Conservation (phyloP, 495 filamentous ascomycete genomes). For the Lophiotrema nucula region DNA sequence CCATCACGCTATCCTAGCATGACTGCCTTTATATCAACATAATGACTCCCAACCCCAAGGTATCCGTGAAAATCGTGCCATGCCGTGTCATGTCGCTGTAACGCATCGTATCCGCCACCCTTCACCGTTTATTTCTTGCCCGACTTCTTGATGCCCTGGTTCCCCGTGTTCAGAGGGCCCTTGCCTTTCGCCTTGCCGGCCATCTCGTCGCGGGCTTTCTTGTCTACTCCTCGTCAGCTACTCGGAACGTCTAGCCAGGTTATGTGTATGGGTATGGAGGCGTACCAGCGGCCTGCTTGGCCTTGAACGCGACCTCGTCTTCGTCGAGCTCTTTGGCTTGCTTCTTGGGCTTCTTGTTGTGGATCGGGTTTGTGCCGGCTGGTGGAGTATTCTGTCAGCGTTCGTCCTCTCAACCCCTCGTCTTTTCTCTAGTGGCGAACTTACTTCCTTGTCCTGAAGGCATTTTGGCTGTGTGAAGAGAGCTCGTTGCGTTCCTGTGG, state of each 20-base stretch:
- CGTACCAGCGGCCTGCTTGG: constrained; percentile 41
- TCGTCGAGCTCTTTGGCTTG: constrained; percentile 37
- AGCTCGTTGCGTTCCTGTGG: too few relatives aligned
- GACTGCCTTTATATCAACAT: too few relatives aligned
- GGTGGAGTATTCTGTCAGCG: constrained; percentile 29
- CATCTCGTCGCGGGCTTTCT: constrained; percentile 45
- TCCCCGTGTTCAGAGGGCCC: constrained; percentile 38
- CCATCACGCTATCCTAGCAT: too few relatives aligned
- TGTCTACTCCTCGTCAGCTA: constrained; percentile 32
- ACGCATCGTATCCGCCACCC: too few relatives aligned
- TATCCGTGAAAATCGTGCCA: too few relatives aligned
- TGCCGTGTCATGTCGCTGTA: too few relatives aligned
- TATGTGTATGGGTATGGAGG: neutral
- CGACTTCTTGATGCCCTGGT: constrained; percentile 42
- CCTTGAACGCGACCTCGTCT: constrained; percentile 42
- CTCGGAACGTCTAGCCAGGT: too few relatives aligned
- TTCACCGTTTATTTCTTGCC: constrained; percentile 36
- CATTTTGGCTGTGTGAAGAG: constrained; percentile 27
- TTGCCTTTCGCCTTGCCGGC: constrained; percentile 41
- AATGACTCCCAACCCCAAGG: too few relatives aligned
- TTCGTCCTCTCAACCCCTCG: neutral
- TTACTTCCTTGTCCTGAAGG: constrained; percentile 36
- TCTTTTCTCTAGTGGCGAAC: neutral
- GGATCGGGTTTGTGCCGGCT: constrained; percentile 46
- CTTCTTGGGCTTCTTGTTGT: constrained; percentile 48